Evolutionary conservation across 805 yeast species (phyloP), one percentile per base, ranked within the genome.

Genomic region (Teunomyces stri): DNA sequence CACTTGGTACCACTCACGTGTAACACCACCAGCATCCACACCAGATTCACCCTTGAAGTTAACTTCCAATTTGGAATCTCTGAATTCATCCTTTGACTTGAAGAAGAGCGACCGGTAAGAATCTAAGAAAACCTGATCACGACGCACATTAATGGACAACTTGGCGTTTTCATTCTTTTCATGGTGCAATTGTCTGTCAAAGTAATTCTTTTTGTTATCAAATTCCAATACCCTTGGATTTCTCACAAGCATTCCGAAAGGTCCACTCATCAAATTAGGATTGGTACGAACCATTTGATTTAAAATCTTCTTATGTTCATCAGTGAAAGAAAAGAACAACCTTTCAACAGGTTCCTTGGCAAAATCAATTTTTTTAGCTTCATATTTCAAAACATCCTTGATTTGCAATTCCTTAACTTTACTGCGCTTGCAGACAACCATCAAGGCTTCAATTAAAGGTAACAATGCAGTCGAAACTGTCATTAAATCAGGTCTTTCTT

Each of bases 1-100:
- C 4, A 91, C 96, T 62, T 91, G 97, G 60, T 85, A 91, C 99
- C 99, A 94, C 64, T 94, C 99, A 59, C 99, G 76, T 0, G 97
- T 88, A 12, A 94, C 84, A 35, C 99, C 99, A 55, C 99, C 99
- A 3, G 96, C 99, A 74, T 94, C 99, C 42, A 94, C 88, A 55
- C 98, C 99, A 46, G 86, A 86, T 65, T 94, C 99, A 1, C 96
- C 96, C 52, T 83, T 83, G 70, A 94, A 94, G n/a, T 78, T 78
- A 36, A 94, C 81, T 43, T 86, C 91, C 55, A 94, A 69, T 54
- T 84, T 85, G 2, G 91, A 78, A 42, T 81, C 75, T 55, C 83
- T 80, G 59, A 90, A 81, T 47, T 86, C 92, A 7, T 82, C 87
- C 28, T 81, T 80, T 0, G 87, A 70, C 57, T 89, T 88, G 74